These are phyloP conservation scores for Raphanus sativus DNA, from an alignment of 345 rosid genomes.

Conservation along the genomic window DNA sequence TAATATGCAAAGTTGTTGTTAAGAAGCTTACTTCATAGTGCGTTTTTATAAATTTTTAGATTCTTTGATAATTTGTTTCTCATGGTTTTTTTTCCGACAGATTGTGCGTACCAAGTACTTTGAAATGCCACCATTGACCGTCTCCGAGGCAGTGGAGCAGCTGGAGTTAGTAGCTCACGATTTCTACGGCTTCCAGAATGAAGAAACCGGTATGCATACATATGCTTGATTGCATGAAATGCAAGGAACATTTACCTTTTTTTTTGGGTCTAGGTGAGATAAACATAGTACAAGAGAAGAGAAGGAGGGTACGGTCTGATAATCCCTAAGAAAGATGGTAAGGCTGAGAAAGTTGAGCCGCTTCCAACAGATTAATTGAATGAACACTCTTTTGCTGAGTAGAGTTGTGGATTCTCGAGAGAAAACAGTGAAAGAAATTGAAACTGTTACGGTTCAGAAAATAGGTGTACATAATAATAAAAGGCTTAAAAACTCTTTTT, in stretches of 20 bases:
- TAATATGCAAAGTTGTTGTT: slow-evolving; percentile 10
- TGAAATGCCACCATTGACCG: slow-evolving; percentile 88
- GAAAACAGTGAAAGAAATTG: no score
- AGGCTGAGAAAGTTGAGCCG: slow-evolving; percentile 62
- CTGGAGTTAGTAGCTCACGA: slow-evolving; percentile 79
- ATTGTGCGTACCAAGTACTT: slow-evolving; percentile 82
- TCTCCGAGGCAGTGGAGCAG: slow-evolving; percentile 84
- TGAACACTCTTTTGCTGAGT: slow-evolving; percentile 56
- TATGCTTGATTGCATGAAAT: no score
- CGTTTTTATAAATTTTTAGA: neutral
- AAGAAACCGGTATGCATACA: slow-evolving; percentile 70
- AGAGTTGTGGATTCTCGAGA: neutral
- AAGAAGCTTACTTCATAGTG: slow-evolving; percentile 3
- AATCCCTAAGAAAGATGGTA: slow-evolving; percentile 66
- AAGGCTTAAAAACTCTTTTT: no score
- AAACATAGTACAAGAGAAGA: slow-evolving; percentile 79
- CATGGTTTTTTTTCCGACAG: slow-evolving; percentile 35
- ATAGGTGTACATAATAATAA: no score
- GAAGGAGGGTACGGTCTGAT: slow-evolving; percentile 91
- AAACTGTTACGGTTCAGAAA: no score
- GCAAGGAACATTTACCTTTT: no score
- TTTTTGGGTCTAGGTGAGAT: slow-evolving; percentile 58
- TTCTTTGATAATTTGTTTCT: neutral
- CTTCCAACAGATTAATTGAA: slow-evolving; percentile 52
- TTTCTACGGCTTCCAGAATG: slow-evolving; percentile 83